Conservation (phyloP, 2,329 filamentous ascomycete species). For the Paramyrothecium sp. region DNA sequence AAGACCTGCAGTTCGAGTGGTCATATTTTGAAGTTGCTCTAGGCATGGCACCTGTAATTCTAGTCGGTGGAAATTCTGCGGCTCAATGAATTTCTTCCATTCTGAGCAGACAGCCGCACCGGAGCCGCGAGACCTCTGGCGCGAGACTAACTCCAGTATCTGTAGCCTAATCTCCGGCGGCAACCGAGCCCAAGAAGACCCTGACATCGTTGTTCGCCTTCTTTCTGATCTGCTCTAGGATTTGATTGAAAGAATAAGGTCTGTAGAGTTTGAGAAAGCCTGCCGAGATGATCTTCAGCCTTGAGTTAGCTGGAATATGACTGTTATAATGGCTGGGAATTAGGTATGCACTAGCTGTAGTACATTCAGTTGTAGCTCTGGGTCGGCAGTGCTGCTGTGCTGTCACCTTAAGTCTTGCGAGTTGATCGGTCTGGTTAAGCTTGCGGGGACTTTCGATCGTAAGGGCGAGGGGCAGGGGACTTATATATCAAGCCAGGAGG, state of each 20-base stretch:
- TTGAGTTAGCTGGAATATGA: background rate
- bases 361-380: constrained; percentile 2
- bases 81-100: constrained; percentile 9
- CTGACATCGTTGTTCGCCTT: constrained; percentile 6
- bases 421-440: background rate
- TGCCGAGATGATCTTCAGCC: background rate
- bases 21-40: constrained; percentile 4
- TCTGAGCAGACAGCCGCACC: constrained; percentile 8
- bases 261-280: background rate
- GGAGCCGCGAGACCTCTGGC: constrained; percentile 2
- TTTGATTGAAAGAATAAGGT: background rate
- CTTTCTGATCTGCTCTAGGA: constrained; percentile 3
- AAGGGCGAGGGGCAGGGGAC: constrained; percentile 1
- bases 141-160: constrained; percentile 4
- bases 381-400: background rate
- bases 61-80: constrained; percentile 8
- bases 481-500: constrained; percentile 3
- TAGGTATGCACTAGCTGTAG: background rate
- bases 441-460: background rate
- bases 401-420: background rate
- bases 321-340: background rate
- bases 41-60: constrained; percentile 8
- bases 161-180: constrained; percentile 4
- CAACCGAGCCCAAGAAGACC: constrained; percentile 5
- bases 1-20: constrained; percentile 5